Evolutionary conservation across 202 grass and related monocot genomes (phyloP), one percentile per base, ranked within the genome.

Genomic region (Schoenoplectus triqueter): DNA sequence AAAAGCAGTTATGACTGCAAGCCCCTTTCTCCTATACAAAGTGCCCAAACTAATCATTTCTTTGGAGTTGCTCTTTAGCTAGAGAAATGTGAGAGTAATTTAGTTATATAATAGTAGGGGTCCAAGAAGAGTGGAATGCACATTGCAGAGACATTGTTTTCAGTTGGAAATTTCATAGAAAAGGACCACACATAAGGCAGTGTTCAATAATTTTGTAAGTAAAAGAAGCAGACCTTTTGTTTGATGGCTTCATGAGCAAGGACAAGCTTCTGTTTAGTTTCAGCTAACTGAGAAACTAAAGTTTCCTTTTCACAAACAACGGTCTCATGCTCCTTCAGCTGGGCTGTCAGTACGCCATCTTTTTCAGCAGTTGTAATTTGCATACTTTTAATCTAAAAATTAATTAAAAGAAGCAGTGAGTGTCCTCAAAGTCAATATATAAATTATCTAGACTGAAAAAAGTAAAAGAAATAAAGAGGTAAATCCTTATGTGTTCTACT

Each of bases 361-460:
- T 92, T 97, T 82, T 91, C 90, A 81, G 90, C 86, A 85, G 87
- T 88, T 87, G 85, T 89, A 84, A 92, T 86, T 86, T 92, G 90
- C 87, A 94, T 94, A 81, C 71, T 89, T 56, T 90, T 82, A 85
- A 94, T 94, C 94, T 97, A 88, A 84, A 89, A 87, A 66, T 50
- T 82, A 82, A 59, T 31, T 18, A 63, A 61, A 81, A 44, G 17
- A 78, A 57, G 2, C 66, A 9, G 10, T 40, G 45, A 73, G 56
- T 81, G 31, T 45, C 52, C 21, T 22, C 11, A n/a, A 3, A 69
- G 39, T 46, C 46, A 73, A 82, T 21, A 71, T 52, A 39, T 55
- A 82, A 65, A 64, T 61, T 63, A 80, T 18, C 56, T 41, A 64
- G 31, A 80, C 6, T 61, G 3, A 42, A 80, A 31, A 44, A 64